These are phyloP conservation scores for Globisporangium uncinulatum DNA, from an alignment of 352 stramenopile species.

Conservation along the genomic window DNA sequence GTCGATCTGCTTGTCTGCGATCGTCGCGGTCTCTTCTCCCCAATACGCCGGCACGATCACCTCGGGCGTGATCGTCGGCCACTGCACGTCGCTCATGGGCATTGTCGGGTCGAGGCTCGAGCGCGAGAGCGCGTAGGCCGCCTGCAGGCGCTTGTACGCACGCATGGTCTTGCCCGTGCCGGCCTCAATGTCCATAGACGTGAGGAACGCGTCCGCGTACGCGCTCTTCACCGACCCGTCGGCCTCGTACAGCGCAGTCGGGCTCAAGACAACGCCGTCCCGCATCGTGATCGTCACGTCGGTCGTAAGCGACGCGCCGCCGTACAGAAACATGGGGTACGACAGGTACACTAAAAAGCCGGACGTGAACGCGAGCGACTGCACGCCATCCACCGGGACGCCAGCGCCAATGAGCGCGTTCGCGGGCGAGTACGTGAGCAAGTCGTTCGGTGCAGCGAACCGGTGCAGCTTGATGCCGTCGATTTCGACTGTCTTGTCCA, in stretches of 20 bases:
- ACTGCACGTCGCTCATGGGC: conserved; percentile 64
- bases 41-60: conserved; percentile 61
- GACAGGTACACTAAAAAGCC: conserved; percentile 73
- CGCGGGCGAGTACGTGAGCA: conserved; percentile 24
- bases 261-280: conserved; percentile 38
- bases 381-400: conserved; percentile 56
- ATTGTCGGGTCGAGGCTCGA: conserved; percentile 29
- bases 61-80: conserved; percentile 39
- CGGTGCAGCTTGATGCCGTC: conserved; percentile 14
- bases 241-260: conserved; percentile 37
- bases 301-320: conserved; percentile 35
- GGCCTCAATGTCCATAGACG: conserved; percentile 60
- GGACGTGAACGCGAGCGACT: conserved; percentile 54
- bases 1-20: conserved; percentile 30
- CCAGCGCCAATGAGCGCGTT: conserved; percentile 37
- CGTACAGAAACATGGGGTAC: conserved; percentile 62
- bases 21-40: conserved; percentile 41
- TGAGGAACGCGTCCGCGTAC: conserved; percentile 45
- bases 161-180: conserved; percentile 66
- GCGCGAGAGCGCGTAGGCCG: conserved; percentile 44
- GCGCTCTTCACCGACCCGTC: conserved; percentile 29
- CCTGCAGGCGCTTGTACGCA: conserved; percentile 51
- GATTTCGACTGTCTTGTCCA: conserved; percentile 1
- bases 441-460: conserved; percentile 19
- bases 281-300: conserved; percentile 50